Evolutionary conservation across 306 rosid species (phyloP).

Genomic region (Begonia peltatifolia): DNA sequence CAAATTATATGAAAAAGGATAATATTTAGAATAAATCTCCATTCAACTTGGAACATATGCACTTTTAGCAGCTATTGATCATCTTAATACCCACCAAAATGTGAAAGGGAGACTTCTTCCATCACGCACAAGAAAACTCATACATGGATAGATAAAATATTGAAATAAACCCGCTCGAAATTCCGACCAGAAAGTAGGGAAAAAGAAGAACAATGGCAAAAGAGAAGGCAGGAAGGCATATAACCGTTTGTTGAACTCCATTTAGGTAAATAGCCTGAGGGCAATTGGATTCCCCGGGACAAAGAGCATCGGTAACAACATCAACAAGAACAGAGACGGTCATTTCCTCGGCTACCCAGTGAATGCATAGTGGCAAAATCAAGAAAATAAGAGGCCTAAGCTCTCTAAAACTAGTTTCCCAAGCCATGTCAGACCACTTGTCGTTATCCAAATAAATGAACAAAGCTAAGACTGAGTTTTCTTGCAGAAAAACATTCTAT

Average conservation of each 20-base stretch:
- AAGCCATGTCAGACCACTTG: constrained; percentile 4
- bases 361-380: constrained; percentile 50
- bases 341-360: constrained; percentile 79
- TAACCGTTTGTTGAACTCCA: constrained; percentile 64
- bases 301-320: constrained; percentile 44
- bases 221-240: not conserved
- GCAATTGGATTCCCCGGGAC: constrained; percentile 41
- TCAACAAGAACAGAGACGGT: constrained; percentile 80
- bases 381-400: constrained; percentile 48
- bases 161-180: no score
- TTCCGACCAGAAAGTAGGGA: not conserved
- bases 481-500: not conserved
- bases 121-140: no score
- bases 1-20: no score
- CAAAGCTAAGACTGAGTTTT: not conserved
- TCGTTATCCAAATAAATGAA: not conserved
- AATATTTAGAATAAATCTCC: no score
- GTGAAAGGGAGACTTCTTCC: no score
- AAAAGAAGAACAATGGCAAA: not conserved
- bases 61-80: no score
- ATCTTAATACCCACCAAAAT: no score
- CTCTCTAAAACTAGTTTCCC: constrained; percentile 22
- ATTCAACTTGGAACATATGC: no score
- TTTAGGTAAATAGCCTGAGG: constrained; percentile 50
- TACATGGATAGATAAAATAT: no score